Evolutionary conservation across 1,139 yeast species (phyloP).

Genomic region (Suhomyces taliae): DNA sequence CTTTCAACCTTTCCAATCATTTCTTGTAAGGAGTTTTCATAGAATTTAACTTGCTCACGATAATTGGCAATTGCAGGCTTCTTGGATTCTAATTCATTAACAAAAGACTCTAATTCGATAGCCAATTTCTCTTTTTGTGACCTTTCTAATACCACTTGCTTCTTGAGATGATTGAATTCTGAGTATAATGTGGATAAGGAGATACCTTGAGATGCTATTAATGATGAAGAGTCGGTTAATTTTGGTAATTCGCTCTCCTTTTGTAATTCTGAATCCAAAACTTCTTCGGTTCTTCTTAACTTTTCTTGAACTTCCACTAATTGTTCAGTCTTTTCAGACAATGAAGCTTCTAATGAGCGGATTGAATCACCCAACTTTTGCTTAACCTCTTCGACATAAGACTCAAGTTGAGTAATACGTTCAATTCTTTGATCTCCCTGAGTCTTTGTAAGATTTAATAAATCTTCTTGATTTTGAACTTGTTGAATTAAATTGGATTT

Average conservation of each 20-base stretch:
- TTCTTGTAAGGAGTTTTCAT: conserved; percentile 41
- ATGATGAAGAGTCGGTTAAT: conserved; percentile 37
- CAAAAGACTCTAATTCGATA: conserved; percentile 66
- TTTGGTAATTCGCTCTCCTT: conserved; percentile 43
- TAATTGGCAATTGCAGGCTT: conserved; percentile 75
- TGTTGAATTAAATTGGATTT: conserved; percentile 63
- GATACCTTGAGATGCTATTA: conserved; percentile 54
- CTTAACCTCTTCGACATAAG: conserved; percentile 42
- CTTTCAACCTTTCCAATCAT: conserved; percentile 41
- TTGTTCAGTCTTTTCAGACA: conserved; percentile 35
- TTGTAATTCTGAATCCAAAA: conserved; percentile 41
- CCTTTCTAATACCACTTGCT: conserved; percentile 67
- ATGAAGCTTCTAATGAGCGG: conserved; percentile 21
- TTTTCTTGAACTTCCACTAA: conserved; percentile 35
- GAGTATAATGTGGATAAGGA: conserved; percentile 69
- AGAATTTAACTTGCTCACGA: conserved; percentile 53
- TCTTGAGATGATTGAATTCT: conserved; percentile 65
- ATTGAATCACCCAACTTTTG: conserved; percentile 34
- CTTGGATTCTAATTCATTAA: conserved; percentile 74
- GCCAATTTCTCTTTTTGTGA: conserved; percentile 72
- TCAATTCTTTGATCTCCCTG: conserved; percentile 48
- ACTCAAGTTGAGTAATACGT: conserved; percentile 52
- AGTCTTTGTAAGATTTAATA: conserved; percentile 57
- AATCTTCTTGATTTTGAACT: conserved; percentile 61
- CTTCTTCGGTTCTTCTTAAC: conserved; percentile 42